Evolutionary conservation across 495 filamentous ascomycete species (phyloP), one percentile per base, ranked within the genome.

Genomic region (Aspergillus haitiensis): DNA sequence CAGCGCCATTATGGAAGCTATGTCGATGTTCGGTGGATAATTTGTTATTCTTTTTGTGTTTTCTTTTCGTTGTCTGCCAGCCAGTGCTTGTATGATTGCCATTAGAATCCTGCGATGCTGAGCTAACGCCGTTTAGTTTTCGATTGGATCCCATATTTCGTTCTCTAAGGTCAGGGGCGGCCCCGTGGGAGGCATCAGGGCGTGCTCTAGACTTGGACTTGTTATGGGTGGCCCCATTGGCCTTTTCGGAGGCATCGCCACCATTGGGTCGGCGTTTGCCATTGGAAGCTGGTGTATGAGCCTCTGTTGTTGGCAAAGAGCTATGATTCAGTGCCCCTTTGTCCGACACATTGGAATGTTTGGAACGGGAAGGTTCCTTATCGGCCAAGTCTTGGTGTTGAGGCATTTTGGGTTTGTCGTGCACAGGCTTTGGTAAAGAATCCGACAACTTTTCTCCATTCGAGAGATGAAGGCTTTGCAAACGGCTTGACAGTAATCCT

Each of bases 41-140:
- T 63, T 76, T 79, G 16, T 68, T 67, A 57, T 70, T 75, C 52
- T 70, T 72, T 59, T 76, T 78, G 49, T 79, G 67, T 64, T 80
- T 81, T 62, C 77, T 82, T 60, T 75, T 77, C 0, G 74, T 77
- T 0, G 77, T 78, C 64, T 82, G 79, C 80, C 80, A 82, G 52
- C 75, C 75, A 59, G 69, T 61, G 55, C 57, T 67, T 42, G 61
- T 42, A 56, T 77, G 70, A 40, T 63, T 37, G 60, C 60, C 33
- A 64, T 66, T 27, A 37, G 70, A 66, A 57, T 76, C 70, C 56
- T 59, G 73, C 21, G 39, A 50, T 37, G 58, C 46, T 3, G 64
- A 57, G 46, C 39, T 39, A 33, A 60, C 34, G 21, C 70, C 74
- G 48, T 76, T 75, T 13, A 67, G 32, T 59, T 79, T 80, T 15